phyloP scores from a whole-genome alignment of 2,329 filamentous ascomycete genomes.

The Xylariaceae sp. region DNA sequence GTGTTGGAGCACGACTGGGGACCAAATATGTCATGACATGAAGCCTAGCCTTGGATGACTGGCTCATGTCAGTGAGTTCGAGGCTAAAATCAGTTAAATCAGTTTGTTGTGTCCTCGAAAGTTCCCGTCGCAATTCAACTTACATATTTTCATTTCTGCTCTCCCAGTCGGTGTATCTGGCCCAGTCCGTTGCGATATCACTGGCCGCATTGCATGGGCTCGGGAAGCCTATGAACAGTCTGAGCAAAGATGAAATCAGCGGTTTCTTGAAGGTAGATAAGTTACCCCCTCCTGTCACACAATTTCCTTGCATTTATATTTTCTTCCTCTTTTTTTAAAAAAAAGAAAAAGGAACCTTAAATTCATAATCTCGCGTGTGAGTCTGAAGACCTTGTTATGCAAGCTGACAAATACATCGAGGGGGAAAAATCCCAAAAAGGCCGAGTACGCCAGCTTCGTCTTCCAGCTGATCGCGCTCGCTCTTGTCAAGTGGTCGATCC shows the following conservation, averaged over 20 bases:
- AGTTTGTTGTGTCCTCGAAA: not conserved
- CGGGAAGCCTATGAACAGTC: constrained; percentile 11
- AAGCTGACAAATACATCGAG: not conserved
- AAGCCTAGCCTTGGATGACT: constrained; percentile 18
- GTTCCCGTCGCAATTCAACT: not conserved
- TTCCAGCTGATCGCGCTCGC: constrained; percentile 18
- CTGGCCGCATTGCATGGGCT: constrained; percentile 18
- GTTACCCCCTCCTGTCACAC: too few species aligned
- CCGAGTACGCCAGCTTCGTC: constrained; percentile 20
- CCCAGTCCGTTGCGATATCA: constrained; percentile 21
- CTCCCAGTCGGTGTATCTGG: constrained; percentile 17
- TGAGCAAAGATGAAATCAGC: constrained; percentile 11
- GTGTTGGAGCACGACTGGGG: constrained; percentile 13
- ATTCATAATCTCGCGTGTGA: not conserved
- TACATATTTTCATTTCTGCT: too few species aligned
- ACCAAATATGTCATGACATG: constrained; percentile 19
- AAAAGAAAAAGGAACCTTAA: not conserved
- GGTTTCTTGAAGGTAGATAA: constrained; percentile 14
- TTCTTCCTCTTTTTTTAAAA: not conserved
- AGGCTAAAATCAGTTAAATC: constrained; percentile 4
- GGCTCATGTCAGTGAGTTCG: constrained; percentile 19
- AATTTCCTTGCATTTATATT: too few species aligned
- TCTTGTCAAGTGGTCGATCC: constrained; percentile 23
- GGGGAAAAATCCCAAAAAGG: constrained; percentile 12
- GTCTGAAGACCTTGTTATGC: not conserved